Base-by-base conservation (phyloP, 2,329 filamentous ascomycete species). In the Blumeriella jaapii region DNA sequence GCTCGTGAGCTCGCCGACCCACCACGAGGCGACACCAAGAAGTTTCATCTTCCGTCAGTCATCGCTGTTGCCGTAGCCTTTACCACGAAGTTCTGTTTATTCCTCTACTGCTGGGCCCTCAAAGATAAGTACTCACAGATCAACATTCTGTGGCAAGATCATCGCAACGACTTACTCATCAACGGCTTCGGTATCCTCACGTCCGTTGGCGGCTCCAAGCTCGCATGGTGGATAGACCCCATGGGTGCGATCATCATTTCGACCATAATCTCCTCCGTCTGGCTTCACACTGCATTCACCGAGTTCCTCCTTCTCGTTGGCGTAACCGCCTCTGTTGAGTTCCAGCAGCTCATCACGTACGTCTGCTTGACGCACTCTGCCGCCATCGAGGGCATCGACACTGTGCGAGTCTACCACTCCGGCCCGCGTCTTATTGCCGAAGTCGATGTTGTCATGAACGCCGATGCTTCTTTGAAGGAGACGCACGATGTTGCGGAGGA, bases 131-230 rank as follows among this genome's bases (percentile, higher is more conserved):
- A 96, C 64, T 85, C 77, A 41, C 87, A 95, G 59, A 76, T 95
- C 45, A 74, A 82, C 38, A 95, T 95, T 55, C 65, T 96, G 10
- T 95, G 86, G 87, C 83, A 93, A 59, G 89, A 96, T 54, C 91
- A 98, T 62, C 79, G 91, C 42, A 98, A 98, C 55, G 91, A 98
- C 55, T 67, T 98, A n/a, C 68, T 94, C 51, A 85, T 98, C 69
- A 98, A 96, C 58, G 85, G 85, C 35, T 85, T 93, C 49, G 86
- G 82, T 72, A 77, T 96, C 45, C 61, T 95, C 36, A 95, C 87
- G 1, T 89, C 82, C 2, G 78, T 95, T n/a, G 83, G 85, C 36
- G 91, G 91, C 20, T 76, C 78, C 45, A 93, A 93, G 64, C 66
- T 96, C 14, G 65, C 67, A 40, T 95, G 89, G 89, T 96, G 85